Evolutionary conservation across 192 early-diverging fungal species (phyloP), one percentile per base, ranked within the genome.

Genomic region (Linnemannia schmuckeri): DNA sequence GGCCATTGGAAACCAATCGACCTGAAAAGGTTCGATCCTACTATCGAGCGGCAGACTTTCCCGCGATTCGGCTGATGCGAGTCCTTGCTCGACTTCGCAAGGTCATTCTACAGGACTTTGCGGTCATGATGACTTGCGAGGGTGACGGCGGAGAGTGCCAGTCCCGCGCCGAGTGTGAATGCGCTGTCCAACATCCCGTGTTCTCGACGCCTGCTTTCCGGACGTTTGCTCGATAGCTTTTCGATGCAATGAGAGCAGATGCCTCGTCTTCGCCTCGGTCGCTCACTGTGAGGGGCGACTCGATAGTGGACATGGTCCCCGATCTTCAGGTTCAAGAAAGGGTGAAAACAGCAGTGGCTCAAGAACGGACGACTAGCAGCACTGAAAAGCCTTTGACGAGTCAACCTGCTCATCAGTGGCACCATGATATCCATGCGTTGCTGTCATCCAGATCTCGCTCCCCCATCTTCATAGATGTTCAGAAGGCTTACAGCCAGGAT

Each of bases 91-190:
- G 73, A 4, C 41, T 80, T n/a, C 78, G 78, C 35, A 74, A 80
- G 55, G 78, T 80, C 1, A 73, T 80, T 47, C 37, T 80, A 20
- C 78, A 80, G 55, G 78, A 80, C 41, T 55, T 57, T 63, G 78
- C 47, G 0, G 57, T 35, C 27, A 40, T 80, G 37, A 44, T 74
- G 52, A 61, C n/a, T 9, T 30, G n/a, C 6, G n/a, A 61, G 22
- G 57, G n/a, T 9, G 57, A 27, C 4, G 57, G 30, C 3, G 57
- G 57, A 27, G 24, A 61, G n/a, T n/a, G 57, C 7, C 57, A 9
- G 22, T n/a, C 30, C 5, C n/a, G 57, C 8, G 57, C 1, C n/a
- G 57, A 61, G 22, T 61, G 30, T 9, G 57, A 24, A 1, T 30
- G 57, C 30, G 24, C n/a, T 30, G 5, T 9, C 18, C 22, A 61